phyloP scores from a whole-genome alignment of 2,329 filamentous ascomycete genomes.

The Diplocarpon rosae region DNA sequence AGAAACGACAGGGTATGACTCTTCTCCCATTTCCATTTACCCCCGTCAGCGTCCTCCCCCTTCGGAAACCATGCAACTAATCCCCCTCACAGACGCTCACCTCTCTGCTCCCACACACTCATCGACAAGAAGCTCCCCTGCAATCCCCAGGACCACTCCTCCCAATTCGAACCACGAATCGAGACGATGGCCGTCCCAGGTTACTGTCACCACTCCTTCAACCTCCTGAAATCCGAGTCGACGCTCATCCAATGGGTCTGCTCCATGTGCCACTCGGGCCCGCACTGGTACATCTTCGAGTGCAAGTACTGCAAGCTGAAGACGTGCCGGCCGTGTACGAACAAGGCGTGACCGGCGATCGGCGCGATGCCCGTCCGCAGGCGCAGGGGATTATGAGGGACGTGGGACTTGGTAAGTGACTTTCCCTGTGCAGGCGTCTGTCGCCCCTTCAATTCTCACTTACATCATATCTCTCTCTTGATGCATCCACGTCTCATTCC shows the following conservation, averaged over 20 bases:
- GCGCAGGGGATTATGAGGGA: neutral
- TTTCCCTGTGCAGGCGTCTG: too few species aligned
- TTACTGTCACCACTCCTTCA: slow-evolving; percentile 51
- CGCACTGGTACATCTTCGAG: slow-evolving; percentile 59
- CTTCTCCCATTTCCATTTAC: neutral
- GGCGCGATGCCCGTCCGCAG: neutral
- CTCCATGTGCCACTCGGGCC: slow-evolving; percentile 51
- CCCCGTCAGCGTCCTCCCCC: neutral
- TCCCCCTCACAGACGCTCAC: neutral
- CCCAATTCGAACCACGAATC: neutral
- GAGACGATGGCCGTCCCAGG: slow-evolving; percentile 41
- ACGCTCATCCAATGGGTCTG: slow-evolving; percentile 56
- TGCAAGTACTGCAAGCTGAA: slow-evolving; percentile 59
- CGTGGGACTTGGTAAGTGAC: too few species aligned
- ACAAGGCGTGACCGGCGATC: slow-evolving; percentile 19
- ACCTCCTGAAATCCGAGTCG: slow-evolving; percentile 56
- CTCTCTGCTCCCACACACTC: neutral
- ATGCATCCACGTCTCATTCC: too few species aligned
- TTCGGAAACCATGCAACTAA: neutral
- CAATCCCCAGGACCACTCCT: neutral
- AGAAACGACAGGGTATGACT: too few species aligned
- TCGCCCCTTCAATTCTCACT: too few species aligned
- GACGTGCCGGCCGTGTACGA: slow-evolving; percentile 45
- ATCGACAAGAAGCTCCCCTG: neutral
- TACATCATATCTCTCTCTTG: too few species aligned